Percentiles rank a stretch among this genome's conserved stretches.
Conservation (phyloP, 1,284 basidiomycete species). For the Trichosporon inkin region DNA sequence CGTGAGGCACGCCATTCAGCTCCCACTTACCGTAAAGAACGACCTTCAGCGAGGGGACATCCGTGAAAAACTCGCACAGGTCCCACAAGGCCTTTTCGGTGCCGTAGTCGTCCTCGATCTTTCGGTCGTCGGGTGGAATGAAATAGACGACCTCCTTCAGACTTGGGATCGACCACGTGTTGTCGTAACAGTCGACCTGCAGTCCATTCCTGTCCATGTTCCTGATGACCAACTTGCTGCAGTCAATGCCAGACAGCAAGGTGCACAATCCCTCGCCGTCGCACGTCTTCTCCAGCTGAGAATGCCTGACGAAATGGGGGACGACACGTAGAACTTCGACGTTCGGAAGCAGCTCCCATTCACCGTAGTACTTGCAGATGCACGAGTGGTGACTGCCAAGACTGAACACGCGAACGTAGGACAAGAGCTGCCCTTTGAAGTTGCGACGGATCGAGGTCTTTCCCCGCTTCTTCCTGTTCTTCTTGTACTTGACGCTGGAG, state of each 20-base stretch:
- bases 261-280: not conserved
- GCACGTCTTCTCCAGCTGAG: not conserved
- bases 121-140: not conserved
- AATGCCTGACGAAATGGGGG: not conserved
- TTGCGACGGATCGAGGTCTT: not conserved
- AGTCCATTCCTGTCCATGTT: not conserved
- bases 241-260: not conserved
- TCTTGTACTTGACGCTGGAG: not conserved
- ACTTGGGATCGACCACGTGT: not conserved
- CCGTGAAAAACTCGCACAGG: too few relatives aligned
- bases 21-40: too few relatives aligned
- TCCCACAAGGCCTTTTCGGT: too few relatives aligned
- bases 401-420: not conserved
- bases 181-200: not conserved
- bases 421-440: conserved; percentile 8
- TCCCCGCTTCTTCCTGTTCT: not conserved
- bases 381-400: conserved; percentile 1
- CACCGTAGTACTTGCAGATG: not conserved
- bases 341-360: not conserved
- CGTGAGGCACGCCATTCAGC: too few relatives aligned
- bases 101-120: too few relatives aligned
- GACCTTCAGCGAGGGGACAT: too few relatives aligned
- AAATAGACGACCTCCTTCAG: not conserved
- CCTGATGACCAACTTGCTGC: conserved; percentile 5
- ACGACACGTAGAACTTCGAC: not conserved